Percentiles rank a stretch among this genome's conserved stretches.
These are phyloP conservation scores for Acrodontium crateriforme DNA, from an alignment of 2,329 filamentous ascomycete genomes.

Conservation along the genomic window DNA sequence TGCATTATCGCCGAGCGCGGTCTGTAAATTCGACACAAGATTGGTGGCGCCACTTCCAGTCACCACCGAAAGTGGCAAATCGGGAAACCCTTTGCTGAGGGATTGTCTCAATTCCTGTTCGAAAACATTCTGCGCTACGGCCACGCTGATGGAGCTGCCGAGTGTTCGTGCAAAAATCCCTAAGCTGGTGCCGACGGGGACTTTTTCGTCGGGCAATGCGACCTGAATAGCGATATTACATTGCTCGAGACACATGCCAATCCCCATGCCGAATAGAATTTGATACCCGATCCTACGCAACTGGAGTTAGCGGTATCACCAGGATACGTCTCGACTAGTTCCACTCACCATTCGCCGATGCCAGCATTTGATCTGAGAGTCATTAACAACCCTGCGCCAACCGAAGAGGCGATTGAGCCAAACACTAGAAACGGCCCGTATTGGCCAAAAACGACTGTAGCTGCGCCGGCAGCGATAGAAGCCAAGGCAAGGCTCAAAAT, in stretches of 20 bases:
- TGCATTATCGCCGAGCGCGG: too few species aligned
- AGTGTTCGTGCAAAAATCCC: background rate
- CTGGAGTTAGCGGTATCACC: background rate
- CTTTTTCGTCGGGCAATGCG: background rate
- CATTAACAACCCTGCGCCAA: conserved; percentile 29
- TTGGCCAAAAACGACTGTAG: background rate
- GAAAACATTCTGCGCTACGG: too few species aligned
- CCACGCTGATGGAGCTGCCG: too few species aligned
- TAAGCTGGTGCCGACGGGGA: background rate
- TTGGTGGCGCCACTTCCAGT: too few species aligned
- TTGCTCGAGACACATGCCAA: conserved; percentile 29
- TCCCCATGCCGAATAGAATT: conserved; percentile 18
- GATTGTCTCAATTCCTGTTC: too few species aligned
- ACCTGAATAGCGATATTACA: background rate
- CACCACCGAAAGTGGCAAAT: too few species aligned
- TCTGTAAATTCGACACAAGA: too few species aligned
- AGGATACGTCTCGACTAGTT: conserved; percentile 1
- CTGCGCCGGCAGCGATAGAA: background rate
- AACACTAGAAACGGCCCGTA: conserved; percentile 12
- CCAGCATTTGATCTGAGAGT: conserved; percentile 6
- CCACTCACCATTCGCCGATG: conserved; percentile 8
- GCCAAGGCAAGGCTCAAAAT: conserved; percentile 1
- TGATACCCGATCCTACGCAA: conserved; percentile 16
- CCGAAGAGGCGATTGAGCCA: conserved; percentile 24
- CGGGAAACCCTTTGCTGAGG: too few species aligned